A percentile compares a stretch with the other conserved stretches of the same genome.
Conservation (phyloP, 75 land plant species). For the Sequoia sempervirens region DNA sequence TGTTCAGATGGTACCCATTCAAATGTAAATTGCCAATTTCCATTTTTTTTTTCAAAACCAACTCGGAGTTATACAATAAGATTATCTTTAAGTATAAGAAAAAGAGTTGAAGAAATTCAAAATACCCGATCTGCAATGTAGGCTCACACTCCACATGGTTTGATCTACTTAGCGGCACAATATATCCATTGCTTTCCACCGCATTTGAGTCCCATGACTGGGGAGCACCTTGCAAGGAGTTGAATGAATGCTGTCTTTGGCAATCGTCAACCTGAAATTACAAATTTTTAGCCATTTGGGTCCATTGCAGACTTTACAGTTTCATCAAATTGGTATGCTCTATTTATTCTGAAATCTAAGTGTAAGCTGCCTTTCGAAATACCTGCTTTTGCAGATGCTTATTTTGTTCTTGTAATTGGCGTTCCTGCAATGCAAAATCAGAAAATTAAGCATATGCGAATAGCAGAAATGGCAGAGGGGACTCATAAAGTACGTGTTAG, state of each 20-base stretch:
- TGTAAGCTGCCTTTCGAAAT: background rate
- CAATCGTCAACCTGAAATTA: background rate
- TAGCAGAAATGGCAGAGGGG: background rate
- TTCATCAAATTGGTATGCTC: background rate
- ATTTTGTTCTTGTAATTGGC: background rate
- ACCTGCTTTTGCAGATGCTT: conserved; percentile 1
- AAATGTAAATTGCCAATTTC: background rate
- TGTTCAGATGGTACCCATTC: too few relatives aligned
- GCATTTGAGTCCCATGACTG: conserved; percentile 4
- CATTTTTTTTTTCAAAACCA: background rate
- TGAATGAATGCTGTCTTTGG: background rate
- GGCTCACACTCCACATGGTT: conserved; percentile 3
- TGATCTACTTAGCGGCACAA: background rate
- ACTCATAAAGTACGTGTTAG: too few relatives aligned
- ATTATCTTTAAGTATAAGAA: background rate
- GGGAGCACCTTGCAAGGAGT: background rate
- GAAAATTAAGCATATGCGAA: background rate
- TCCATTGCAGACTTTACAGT: background rate
- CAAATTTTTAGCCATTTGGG: background rate
- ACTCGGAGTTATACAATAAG: background rate
- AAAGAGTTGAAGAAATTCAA: background rate
- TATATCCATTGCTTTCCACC: background rate
- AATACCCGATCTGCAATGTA: conserved; percentile 4
- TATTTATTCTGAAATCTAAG: background rate
- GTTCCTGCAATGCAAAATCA: background rate